Conservation (phyloP, 805 yeast genomes). For the Brettanomyces sp. region DNA sequence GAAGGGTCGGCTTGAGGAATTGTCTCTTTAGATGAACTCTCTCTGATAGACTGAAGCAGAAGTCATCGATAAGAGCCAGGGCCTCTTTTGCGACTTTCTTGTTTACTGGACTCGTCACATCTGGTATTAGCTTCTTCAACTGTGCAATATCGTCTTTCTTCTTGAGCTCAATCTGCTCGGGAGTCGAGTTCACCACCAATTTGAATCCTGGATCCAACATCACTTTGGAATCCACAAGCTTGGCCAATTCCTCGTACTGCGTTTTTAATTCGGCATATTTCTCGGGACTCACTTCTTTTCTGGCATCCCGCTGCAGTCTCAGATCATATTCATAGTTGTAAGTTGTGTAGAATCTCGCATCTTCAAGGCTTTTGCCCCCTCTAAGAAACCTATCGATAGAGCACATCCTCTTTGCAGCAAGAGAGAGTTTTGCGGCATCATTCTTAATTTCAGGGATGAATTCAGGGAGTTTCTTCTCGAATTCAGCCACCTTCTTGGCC, state of each 20-base stretch:
- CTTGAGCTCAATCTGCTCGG: slow-evolving; percentile 22
- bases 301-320: slow-evolving; percentile 19
- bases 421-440: slow-evolving; percentile 21
- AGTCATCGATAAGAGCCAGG: slow-evolving; percentile 31
- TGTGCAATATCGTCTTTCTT: slow-evolving; percentile 12
- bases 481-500: slow-evolving; percentile 19
- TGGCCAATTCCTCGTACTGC: slow-evolving; percentile 30
- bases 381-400: slow-evolving; percentile 43
- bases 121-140: slow-evolving; percentile 13
- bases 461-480: slow-evolving; percentile 23
- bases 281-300: slow-evolving; percentile 24
- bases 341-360: slow-evolving; percentile 53
- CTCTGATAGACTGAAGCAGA: slow-evolving; percentile 27
- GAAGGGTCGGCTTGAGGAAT: slow-evolving; percentile 48
- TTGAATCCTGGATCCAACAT: slow-evolving; percentile 38
- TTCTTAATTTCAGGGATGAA: slow-evolving; percentile 14
- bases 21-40: slow-evolving; percentile 32
- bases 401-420: slow-evolving; percentile 45
- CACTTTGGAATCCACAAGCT: slow-evolving; percentile 33
- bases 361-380: slow-evolving; percentile 48
- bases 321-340: slow-evolving; percentile 39
- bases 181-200: slow-evolving; percentile 30
- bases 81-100: slow-evolving; percentile 33
- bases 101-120: slow-evolving; percentile 20
- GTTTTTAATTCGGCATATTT: slow-evolving; percentile 16